Percentiles rank a stretch among this genome's conserved stretches.
phyloP scores from a whole-genome alignment of 805 yeast genomes.

The Spathaspora gorwiae region DNA sequence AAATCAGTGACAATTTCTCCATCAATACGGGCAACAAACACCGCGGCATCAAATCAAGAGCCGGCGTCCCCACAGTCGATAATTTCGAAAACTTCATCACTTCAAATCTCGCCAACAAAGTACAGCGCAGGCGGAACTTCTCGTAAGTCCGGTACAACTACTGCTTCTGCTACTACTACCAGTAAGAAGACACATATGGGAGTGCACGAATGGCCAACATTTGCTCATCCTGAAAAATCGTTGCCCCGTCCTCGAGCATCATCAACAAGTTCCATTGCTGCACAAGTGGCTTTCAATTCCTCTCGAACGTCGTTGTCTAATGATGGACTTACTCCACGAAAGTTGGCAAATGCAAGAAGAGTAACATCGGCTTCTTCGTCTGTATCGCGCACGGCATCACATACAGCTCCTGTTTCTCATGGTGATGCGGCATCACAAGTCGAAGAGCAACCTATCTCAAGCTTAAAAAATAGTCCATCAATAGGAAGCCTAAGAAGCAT shows the following conservation, averaged over 20 bases:
- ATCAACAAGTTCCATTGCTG: conserved; percentile 25
- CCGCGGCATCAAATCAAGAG: conserved; percentile 4
- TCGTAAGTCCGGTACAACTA: too few species aligned
- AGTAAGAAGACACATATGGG: neutral
- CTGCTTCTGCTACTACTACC: conserved; percentile 3
- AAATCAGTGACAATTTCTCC: conserved; percentile 39
- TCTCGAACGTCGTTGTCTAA: conserved; percentile 14
- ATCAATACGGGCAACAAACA: conserved; percentile 15
- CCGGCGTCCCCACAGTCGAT: conserved; percentile 17
- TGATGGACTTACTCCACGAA: neutral
- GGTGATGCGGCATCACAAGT: neutral
- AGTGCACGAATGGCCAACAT: conserved; percentile 10
- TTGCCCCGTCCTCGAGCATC: conserved; percentile 8
- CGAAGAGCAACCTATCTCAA: neutral
- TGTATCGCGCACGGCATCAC: neutral
- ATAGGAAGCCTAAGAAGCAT: conserved; percentile 3
- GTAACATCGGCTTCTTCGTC: neutral
- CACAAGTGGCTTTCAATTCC: conserved; percentile 21
- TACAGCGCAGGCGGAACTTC: too few species aligned
- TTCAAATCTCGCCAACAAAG: too few species aligned
- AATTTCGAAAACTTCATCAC: conserved; percentile 4
- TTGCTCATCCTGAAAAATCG: conserved; percentile 9
- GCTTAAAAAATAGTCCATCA: conserved; percentile 1
- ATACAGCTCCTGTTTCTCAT: neutral
- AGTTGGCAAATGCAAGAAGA: neutral